Evolutionary conservation across 305 asterid species (phyloP).

Genomic region (Vinca major): DNA sequence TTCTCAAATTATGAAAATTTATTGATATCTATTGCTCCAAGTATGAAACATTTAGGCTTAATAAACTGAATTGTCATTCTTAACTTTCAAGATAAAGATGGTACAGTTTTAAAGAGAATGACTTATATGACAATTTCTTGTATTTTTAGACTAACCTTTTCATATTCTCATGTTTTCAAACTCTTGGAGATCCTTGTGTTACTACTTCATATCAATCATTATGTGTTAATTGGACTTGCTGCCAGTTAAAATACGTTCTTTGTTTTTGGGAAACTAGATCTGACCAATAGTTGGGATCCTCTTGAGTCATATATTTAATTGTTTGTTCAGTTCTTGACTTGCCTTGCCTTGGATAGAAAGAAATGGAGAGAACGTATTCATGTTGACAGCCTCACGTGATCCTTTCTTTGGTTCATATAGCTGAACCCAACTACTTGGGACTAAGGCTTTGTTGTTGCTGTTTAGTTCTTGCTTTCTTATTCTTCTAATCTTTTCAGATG

Average conservation of each 20-base stretch:
- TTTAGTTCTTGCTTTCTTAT: background rate
- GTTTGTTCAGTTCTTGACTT: background rate
- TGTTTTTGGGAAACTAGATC: background rate
- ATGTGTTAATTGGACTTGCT: background rate
- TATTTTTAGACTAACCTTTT: background rate
- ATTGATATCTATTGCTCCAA: too few relatives aligned
- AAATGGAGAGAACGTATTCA: too few relatives aligned
- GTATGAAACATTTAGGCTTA: too few relatives aligned
- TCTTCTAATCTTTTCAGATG: conserved; percentile 33
- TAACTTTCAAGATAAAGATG: too few relatives aligned
- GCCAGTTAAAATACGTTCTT: background rate
- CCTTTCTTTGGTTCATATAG: too few relatives aligned
- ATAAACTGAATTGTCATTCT: too few relatives aligned
- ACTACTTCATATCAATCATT: background rate
- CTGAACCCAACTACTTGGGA: too few relatives aligned
- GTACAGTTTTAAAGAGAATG: background rate
- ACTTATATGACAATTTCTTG: too few relatives aligned
- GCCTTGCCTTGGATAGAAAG: too few relatives aligned
- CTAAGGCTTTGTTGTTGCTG: too few relatives aligned
- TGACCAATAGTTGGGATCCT: background rate
- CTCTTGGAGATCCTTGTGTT: background rate
- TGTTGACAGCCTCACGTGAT: too few relatives aligned
- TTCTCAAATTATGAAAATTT: too few relatives aligned
- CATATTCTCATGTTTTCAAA: background rate
- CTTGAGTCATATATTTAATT: background rate